Evolutionary conservation across 495 filamentous ascomycete genomes (phyloP), one percentile per base, ranked within the genome.

Genomic region (Trichoderma reesei): DNA sequence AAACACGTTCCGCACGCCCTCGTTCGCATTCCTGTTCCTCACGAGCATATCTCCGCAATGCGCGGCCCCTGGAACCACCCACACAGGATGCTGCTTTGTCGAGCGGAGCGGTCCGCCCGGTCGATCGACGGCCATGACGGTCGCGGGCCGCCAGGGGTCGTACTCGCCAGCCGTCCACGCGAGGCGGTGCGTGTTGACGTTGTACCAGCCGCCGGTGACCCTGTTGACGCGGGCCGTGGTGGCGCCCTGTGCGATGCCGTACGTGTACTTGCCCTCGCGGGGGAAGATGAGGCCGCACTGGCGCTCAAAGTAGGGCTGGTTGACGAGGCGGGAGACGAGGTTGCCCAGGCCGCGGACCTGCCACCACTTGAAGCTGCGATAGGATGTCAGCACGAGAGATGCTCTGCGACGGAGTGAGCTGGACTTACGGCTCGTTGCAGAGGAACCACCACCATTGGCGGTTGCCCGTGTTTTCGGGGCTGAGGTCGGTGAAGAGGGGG

Each of bases 401-500:
- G 38, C 6, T 41, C 62, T 60, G 4, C 16, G 20, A 26, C 14
- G 60, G 56, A 65, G 39, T 9, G 61, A 26, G 26, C 5, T 34
- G 51, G 44, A 68, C 64, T 59, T 68, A 68, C 0, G 86, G 85
- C 72, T 88, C 84, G 69, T 88, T 88, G 76, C 86, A 87, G 42
- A 85, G 73, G 70, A 88, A 76, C 84, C 83, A 88, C 65, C 77
- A 71, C 86, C 85, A 89, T 65, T 88, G 86, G 14, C 83, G 74
- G 72, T 88, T 75, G 51, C 73, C 68, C 7, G 66, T 66, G 70
- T 88, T 88, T 66, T 62, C 62, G 0, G 82, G 77, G 1, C 76
- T 72, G 16, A 75, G 69, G 66, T 89, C 85, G 38, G 81, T 81
- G 72, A 79, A 89, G 13, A 83, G 66, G 16, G 79, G 76, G 70